phyloP scores from a whole-genome alignment of 225 moss, liverwort and hornwort genomes.

The Straminergon stramineum region DNA sequence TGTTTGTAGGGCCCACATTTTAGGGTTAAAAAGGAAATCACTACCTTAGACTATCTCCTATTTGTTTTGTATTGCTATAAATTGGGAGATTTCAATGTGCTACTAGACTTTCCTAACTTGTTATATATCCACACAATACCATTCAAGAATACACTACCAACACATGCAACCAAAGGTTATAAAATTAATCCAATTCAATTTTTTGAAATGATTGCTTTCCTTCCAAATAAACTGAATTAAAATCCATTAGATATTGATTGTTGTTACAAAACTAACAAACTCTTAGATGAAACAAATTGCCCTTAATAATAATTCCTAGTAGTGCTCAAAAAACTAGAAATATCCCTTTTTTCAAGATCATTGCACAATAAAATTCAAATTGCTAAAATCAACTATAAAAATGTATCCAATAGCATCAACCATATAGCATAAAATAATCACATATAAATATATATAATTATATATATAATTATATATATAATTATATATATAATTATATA shows the following conservation, averaged over 20 bases:
- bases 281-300: not conserved
- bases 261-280: not conserved
- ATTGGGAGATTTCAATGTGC: not conserved
- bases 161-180: not conserved
- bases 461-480: not conserved
- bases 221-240: not conserved
- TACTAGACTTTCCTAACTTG: not conserved
- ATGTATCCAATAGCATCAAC: not conserved
- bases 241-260: not conserved
- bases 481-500: not conserved
- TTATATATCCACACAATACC: not conserved
- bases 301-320: not conserved
- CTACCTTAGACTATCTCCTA: not conserved
- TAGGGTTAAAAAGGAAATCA: not conserved
- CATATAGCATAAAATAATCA: not conserved
- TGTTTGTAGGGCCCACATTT: rapidly evolving
- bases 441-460: not conserved
- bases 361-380: not conserved
- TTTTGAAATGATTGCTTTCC: not conserved
- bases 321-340: not conserved
- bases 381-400: not conserved
- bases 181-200: not conserved
- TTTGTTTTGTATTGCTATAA: not conserved
- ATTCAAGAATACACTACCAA: not conserved
- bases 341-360: not conserved